Base-by-base conservation (phyloP, 192 early-diverging fungal genomes). In the Thamnidium elegans region DNA sequence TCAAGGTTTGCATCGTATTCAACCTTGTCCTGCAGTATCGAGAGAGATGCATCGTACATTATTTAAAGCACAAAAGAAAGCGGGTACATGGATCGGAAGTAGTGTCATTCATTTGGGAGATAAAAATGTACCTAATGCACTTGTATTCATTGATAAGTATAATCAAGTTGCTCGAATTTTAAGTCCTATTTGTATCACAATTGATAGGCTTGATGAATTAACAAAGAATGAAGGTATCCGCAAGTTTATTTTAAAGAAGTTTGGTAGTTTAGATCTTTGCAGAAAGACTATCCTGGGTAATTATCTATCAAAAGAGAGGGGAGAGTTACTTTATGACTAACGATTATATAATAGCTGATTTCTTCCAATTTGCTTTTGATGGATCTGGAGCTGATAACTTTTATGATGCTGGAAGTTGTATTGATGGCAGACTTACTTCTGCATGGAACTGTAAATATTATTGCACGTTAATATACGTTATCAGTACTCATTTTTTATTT, bases 101-200 rank as follows among this genome's bases (percentile, higher is more conserved):
- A 90, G 91, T 15, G 95, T 98, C 61, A 93, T 99, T 68, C 97
- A 99, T 78, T 67, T 99, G 65, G 97, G 96, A 19, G 96, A 99
- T 77, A 91, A 90, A 75, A 99, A 98, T 69, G 97, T 99, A 11
- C 96, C 97, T 19, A 99, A 99, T 69, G 92, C 97, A 4, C 84
- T 99, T 34, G 89, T 97, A 86, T 98, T 98, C 60, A 97, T 99
- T 55, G 92, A 94, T 86, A 95, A 90, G 83, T 97, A 97, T 77
- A 97, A 94, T 65, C 95, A 99, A 84, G 91, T 99, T n/a, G 85
- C 94, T 55, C 85, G 92, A 51, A 99, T 99, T 62, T 83, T 99
- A 14, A 88, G 89, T 63, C 97, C 97, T 0, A 87, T 99, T 45
- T 82, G 87, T 45, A 83, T 81, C 2, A 86, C 84, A 20, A 77